Conservation (phyloP, 169 alveolate genomes). For the Plasmodium fragile region DNA sequence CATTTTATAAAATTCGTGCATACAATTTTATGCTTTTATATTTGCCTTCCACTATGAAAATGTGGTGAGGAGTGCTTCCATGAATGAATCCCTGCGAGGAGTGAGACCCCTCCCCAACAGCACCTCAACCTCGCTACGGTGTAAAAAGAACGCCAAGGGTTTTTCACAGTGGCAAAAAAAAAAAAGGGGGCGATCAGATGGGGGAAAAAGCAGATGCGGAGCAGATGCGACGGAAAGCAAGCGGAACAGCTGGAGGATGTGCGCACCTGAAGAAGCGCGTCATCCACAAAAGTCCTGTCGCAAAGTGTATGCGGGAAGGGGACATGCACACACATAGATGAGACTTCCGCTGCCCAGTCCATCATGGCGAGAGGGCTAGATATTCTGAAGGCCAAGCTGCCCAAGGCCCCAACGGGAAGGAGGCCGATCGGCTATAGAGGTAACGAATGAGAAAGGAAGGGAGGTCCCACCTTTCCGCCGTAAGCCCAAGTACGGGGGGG, state of each 20-base stretch:
- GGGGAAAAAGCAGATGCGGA: not conserved
- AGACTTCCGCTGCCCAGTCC: not conserved
- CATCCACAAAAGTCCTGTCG: not conserved
- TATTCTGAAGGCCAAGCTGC: constrained; percentile 51
- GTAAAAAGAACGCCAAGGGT: not conserved
- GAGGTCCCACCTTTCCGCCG: not conserved
- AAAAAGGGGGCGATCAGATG: not conserved
- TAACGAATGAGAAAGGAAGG: not conserved
- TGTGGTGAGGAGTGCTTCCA: not conserved
- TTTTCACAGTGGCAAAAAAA: too few species aligned
- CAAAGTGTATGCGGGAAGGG: not conserved
- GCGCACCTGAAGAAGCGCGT: not conserved
- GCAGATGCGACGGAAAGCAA: not conserved
- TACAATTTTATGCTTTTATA: not conserved
- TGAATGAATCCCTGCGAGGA: not conserved
- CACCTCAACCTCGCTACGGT: not conserved
- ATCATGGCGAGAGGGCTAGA: constrained; percentile 21
- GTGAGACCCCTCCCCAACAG: not conserved
- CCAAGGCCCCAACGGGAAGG: constrained; percentile 72
- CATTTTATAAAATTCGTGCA: not conserved
- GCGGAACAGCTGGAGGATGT: not conserved
- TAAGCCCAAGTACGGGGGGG: not conserved
- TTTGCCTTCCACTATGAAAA: not conserved
- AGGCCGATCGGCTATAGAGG: constrained; percentile 74
- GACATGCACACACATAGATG: not conserved